Evolutionary conservation across 2,329 filamentous ascomycete genomes (phyloP), one percentile per base, ranked within the genome.

Genomic region (Magnaporthiopsis poae): DNA sequence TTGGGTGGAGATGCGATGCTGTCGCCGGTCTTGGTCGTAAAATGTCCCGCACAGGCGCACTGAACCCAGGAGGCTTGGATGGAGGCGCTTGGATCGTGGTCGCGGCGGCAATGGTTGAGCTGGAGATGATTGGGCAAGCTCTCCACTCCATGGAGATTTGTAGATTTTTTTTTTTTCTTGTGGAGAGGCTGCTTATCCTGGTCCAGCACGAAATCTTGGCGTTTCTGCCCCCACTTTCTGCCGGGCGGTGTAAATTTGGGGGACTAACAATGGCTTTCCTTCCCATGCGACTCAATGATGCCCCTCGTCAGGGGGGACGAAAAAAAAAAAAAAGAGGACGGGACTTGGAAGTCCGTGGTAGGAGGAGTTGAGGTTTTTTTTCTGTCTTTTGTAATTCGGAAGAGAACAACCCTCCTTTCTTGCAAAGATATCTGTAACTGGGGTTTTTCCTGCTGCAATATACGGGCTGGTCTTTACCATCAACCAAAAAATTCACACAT

Each of bases 161-260:
- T 65, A 65, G 63, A 65, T 60, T 65, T 65, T 61, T 65, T 60
- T 71, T 65, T 61, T 65, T 25, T 71, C 27, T 27, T 27, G 27
- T 71, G 69, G 69, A 68, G 65, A 66, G 64, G 33, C 61, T 59
- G 31, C 61, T 36, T 39, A 62, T 62, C 61, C 46, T 56, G 60
- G n/a, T 7, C 25, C 52, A 25, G 63, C 52, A 68, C 67, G 66
- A 69, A 71, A 69, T 69, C 68, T 70, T 70, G 69, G 69, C 69
- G 63, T 18, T 56, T 9, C 9, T 5, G 18, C n/a, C 46, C 9
- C 27, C 66, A n/a, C 21, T 39, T 69, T 66, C 67, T 68, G 67
- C 67, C 66, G 60, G 66, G 68, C 68, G 68, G 68, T 69, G 66
- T 61, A 59, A 36, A 65, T 65, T 65, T 60, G 18, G 13, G 31